Evolutionary conservation across 306 rosid species (phyloP), one percentile per base, ranked within the genome.

Genomic region (Gastrolobium bilobum): DNA sequence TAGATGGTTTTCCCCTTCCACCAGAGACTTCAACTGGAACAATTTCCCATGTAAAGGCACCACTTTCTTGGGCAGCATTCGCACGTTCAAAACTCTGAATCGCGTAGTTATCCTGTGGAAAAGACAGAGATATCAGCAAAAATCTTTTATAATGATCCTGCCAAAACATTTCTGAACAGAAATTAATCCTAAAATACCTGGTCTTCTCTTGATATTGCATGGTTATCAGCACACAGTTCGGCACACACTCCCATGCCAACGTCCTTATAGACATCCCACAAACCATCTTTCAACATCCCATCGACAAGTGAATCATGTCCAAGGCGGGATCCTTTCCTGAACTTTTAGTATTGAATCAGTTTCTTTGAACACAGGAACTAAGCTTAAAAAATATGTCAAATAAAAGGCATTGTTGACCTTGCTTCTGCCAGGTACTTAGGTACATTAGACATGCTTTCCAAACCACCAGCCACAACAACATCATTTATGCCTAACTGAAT

Each of bases 281-380:
- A 59, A 77, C 99, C 99, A 86, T 96, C 99, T 76, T 91, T 96
- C 89, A 96, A 68, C 98, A 96, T 85, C 68, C 98, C 99, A 84
- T 96, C 99, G 68, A 96, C 97, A 67, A 96, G 92, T 59, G 99
- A 81, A 88, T 96, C 99, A 47, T 96, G 98, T 75, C 99, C 99
- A 68, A 93, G 96, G 71, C 99, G 94, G 68, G 99, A 96, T 40
- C 99, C 99, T 84, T 96, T 96, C 88, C 99, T 96, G 90, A 77
- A 90, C n/a, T 86, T 84, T 71, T 35, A 81, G 79, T 30, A 84
- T 77, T 34, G 71, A 48, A 67, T 86, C 82, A 85, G 58, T 39
- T 77, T 46, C 75, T 68, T 78, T 59, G 62, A 58, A 54, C 7
- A 78, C 63, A 68, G 75, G 10, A 63, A 70, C 42, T 43, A 68